Conservation (phyloP, 176 grass and related monocot genomes). For the Oryza meyeriana region DNA sequence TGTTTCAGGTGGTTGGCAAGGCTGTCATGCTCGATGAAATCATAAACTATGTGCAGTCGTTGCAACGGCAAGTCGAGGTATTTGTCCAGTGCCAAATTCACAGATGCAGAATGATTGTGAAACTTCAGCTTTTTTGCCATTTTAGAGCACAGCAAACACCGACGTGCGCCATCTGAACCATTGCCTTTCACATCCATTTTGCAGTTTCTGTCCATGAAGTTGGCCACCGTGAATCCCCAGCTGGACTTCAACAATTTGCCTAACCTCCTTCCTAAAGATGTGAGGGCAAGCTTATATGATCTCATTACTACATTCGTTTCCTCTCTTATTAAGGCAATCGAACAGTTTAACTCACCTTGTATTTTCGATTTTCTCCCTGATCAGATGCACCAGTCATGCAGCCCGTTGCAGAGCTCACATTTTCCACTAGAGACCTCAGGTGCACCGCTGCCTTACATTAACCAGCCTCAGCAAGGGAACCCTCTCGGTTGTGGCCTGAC, state of each 20-base stretch:
- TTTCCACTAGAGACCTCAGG: conserved; percentile 80
- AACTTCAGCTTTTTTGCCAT: conserved; percentile 22
- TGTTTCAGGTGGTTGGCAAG: conserved; percentile 92
- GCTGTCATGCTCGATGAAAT: conserved; percentile 99
- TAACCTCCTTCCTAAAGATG: conserved; percentile 84
- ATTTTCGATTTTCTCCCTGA: conserved; percentile 25
- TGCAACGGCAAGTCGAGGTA: conserved; percentile 99
- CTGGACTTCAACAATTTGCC: conserved; percentile 95
- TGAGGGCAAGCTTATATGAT: conserved; percentile 51
- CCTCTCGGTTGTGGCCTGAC: conserved; percentile 49
- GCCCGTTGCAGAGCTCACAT: conserved; percentile 47
- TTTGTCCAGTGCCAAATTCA: conserved; percentile 13
- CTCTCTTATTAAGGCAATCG: background rate
- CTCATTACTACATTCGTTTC: conserved; percentile 21
- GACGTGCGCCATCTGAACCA: conserved; percentile 28
- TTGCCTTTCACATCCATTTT: conserved; percentile 35
- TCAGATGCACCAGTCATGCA: conserved; percentile 77
- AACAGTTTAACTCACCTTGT: background rate
- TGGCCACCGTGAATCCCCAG: conserved; percentile 95
- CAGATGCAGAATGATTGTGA: conserved; percentile 26
- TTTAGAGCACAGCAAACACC: conserved; percentile 16
- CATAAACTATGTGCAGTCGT: conserved; percentile 97
- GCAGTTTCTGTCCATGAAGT: conserved; percentile 99
- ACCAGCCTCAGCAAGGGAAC: conserved; percentile 53
- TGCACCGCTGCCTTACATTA: conserved; percentile 51